Evolutionary conservation across 2,329 filamentous ascomycete genomes (phyloP).

Genomic region (Aureobasidium sp.): DNA sequence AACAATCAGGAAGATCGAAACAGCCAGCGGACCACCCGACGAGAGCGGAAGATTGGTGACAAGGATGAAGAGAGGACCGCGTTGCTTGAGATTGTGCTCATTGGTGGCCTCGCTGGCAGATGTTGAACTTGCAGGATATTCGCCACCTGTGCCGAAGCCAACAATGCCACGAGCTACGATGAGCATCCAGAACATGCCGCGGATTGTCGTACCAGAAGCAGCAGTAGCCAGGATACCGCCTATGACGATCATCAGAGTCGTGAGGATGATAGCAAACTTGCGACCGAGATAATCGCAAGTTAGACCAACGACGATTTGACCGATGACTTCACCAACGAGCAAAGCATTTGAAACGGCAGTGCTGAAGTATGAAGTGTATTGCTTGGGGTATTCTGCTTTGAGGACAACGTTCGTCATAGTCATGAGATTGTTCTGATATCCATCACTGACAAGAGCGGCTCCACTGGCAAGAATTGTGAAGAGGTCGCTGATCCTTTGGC

Average conservation of each 20-base stretch:
- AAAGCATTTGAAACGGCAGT: slow-evolving; percentile 24
- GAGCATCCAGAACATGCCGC: slow-evolving; percentile 50
- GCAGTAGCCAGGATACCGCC: slow-evolving; percentile 41
- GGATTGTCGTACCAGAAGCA: slow-evolving; percentile 38
- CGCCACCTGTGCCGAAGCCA: slow-evolving; percentile 43
- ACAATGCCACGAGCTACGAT: slow-evolving; percentile 43
- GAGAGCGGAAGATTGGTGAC: slow-evolving; percentile 24
- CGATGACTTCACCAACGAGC: slow-evolving; percentile 38
- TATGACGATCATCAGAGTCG: slow-evolving; percentile 41
- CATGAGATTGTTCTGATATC: slow-evolving; percentile 33
- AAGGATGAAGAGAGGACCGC: slow-evolving; percentile 25
- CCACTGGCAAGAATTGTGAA: slow-evolving; percentile 24
- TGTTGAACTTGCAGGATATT: slow-evolving; percentile 44
- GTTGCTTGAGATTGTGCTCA: slow-evolving; percentile 33
- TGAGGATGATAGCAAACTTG: slow-evolving; percentile 40
- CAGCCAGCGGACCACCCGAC: slow-evolving; percentile 22
- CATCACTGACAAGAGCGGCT: slow-evolving; percentile 29
- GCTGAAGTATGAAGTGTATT: slow-evolving; percentile 19
- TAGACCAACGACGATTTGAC: slow-evolving; percentile 36
- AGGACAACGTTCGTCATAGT: slow-evolving; percentile 31
- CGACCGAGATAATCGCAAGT: slow-evolving; percentile 43
- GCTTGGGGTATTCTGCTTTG: slow-evolving; percentile 22
- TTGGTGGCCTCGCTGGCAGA: slow-evolving; percentile 45
- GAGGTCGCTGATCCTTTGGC: slow-evolving; percentile 21
- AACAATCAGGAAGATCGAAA: slow-evolving; percentile 36